phyloP scores from a whole-genome alignment of 768 basidiomycete species.

The Termitomyces sp. region DNA sequence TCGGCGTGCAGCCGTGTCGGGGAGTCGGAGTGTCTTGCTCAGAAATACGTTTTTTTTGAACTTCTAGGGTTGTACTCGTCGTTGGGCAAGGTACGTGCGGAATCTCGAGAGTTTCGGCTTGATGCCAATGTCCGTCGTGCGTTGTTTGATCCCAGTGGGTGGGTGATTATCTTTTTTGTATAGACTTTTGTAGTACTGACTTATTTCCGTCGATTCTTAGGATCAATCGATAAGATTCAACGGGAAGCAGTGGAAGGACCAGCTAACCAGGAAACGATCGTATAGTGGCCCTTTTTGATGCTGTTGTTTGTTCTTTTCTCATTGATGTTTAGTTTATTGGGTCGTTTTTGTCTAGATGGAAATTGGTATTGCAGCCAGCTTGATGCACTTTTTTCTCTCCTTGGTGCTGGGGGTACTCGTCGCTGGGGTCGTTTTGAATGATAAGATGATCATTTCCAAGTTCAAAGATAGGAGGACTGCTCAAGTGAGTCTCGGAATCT shows the following conservation, averaged over 20 bases:
- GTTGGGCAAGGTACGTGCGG: neutral
- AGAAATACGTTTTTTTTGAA: neutral
- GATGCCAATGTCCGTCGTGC: neutral
- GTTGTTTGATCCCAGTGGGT: neutral
- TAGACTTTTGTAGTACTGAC: too few species aligned
- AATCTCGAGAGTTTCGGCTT: neutral
- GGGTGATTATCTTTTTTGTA: neutral
- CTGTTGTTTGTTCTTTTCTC: too few species aligned
- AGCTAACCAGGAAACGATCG: too few species aligned
- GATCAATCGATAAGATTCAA: neutral
- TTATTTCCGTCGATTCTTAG: neutral
- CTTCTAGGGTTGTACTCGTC: neutral
- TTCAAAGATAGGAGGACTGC: constrained; percentile 1
- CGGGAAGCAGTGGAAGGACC: neutral
- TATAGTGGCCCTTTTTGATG: too few species aligned
- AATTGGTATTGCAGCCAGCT: too few species aligned
- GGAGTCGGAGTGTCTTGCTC: neutral
- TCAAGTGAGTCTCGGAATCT: neutral
- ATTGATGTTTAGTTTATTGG: neutral
- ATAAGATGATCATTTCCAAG: neutral
- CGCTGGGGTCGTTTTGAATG: too few species aligned
- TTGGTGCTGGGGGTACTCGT: too few species aligned
- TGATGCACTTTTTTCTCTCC: too few species aligned
- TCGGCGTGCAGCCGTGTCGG: neutral
- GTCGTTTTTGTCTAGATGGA: neutral